These are phyloP conservation scores for Hypoxylon lenormandii DNA, from an alignment of 495 filamentous ascomycete species.

Conservation along the genomic window DNA sequence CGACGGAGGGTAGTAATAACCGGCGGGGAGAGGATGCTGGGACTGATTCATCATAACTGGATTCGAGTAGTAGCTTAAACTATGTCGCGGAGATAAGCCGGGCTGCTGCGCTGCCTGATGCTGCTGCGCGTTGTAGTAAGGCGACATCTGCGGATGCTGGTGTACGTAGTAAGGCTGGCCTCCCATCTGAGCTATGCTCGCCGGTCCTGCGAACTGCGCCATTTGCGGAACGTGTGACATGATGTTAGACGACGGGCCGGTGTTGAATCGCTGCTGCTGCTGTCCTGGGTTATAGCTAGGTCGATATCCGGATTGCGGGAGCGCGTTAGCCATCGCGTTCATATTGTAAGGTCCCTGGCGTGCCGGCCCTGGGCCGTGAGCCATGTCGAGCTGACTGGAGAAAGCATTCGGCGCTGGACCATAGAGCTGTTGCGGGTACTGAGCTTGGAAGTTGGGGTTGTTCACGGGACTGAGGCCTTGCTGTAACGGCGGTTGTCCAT, in stretches of 20 bases:
- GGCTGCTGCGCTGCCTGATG: constrained; percentile 49
- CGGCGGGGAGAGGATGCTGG: constrained; percentile 45
- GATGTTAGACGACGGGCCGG: constrained; percentile 55
- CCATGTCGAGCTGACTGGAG: constrained; percentile 55
- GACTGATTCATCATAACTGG: constrained; percentile 55
- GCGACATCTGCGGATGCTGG: constrained; percentile 56
- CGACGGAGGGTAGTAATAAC: constrained; percentile 57
- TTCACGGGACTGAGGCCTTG: constrained; percentile 42
- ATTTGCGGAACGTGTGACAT: constrained; percentile 61
- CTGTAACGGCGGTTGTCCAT: constrained; percentile 35
- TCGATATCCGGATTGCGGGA: constrained; percentile 56
- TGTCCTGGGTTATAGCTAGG: constrained; percentile 50
- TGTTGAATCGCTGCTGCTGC: constrained; percentile 57
- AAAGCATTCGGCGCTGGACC: constrained; percentile 52
- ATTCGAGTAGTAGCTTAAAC: constrained; percentile 55
- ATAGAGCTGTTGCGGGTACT: constrained; percentile 54
- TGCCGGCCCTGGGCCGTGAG: constrained; percentile 47
- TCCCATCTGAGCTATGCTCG: constrained; percentile 51
- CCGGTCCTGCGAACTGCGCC: constrained; percentile 57
- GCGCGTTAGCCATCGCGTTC: constrained; percentile 54
- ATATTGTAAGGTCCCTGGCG: constrained; percentile 58
- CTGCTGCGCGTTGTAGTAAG: constrained; percentile 53
- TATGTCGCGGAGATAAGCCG: constrained; percentile 49
- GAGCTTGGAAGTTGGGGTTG: constrained; percentile 45
- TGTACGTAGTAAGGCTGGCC: constrained; percentile 57